Base-by-base conservation (phyloP, 2,329 filamentous ascomycete genomes). In the Alternaria longipes region DNA sequence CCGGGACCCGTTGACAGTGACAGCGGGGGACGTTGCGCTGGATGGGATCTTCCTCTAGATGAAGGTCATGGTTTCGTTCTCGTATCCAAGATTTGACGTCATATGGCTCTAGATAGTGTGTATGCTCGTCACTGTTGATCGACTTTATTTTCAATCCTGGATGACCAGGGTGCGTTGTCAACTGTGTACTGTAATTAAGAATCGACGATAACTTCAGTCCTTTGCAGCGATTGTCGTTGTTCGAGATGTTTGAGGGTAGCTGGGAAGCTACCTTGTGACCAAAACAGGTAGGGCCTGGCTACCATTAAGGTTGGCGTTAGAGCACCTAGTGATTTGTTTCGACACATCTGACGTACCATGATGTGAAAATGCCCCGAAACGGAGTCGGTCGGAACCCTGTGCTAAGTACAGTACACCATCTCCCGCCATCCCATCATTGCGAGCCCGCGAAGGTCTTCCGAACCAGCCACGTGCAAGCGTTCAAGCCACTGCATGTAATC, bases 301-400 rank as follows among this genome's bases (percentile, higher is more conserved):
- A 28, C 4, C 46, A 46, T 58, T 54, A 58, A 54, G 55, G 47
- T 58, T 54, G 32, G 36, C 49, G 18, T 58, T 54, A 58, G 40
- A 52, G 55, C 18, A 34, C 26, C 32, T 58, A 46, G 55, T 20
- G 55, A 42, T 24, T 8, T 36, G 49, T 58, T 58, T 58, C 49
- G 49, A 58, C 55, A 58, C 55, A 58, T 58, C 55, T 54, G 55
- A 58, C 55, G 55, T 58, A 58, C 55, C 55, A 58, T 30, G 24
- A 45, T 58, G 30, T 58, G 55, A 34, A 58, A 58, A 50, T 38
- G 55, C 47, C 14, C 32, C 41, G 55, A 54, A 32, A 58, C 32
- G 22, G 32, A 58, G 49, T 30, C 47, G 20, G 8, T 50, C 18
- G 16, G 40, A 44, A 54, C 51, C 36, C 38, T 32, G 38, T 32